Base-by-base conservation (phyloP, 2,329 filamentous ascomycete genomes). In the Paracoccidioides brasiliensis region DNA sequence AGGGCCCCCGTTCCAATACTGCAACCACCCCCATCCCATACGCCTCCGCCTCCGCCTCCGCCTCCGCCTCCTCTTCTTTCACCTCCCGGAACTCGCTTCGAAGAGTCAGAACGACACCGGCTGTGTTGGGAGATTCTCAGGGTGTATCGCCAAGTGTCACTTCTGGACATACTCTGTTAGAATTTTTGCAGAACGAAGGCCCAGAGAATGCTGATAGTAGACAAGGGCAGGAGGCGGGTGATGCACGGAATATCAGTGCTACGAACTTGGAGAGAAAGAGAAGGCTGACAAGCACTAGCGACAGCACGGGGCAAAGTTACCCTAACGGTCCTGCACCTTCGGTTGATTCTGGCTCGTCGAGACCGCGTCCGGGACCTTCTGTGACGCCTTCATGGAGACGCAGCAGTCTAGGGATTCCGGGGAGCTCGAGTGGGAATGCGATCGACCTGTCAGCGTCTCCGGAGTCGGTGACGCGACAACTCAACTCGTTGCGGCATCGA, bases 221-320 rank as follows among this genome's bases (percentile, higher is more conserved):
- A 15, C 33, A 37, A 28, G 46, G 46, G 9, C 32, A 14, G 35
- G 22, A 14, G 28, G 28, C 44, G 14, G 28, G 14, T 1, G 50
- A 35, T 40, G 9, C 32, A 45, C 40, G 15, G 14, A n/a, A 40
- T n/a, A 4, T 41, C n/a, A 41, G 7, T 15, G 40, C 54, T 32
- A 32, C 28, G 7, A 22, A 60, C 32, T 59, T 67, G 54, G 72
- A 74, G 56, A 67, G 72, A 48, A 75, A 74, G 62, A 69, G 72
- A 58, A 69, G 72, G 58, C 60, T 75, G 54, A 69, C 69, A n/a
- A 68, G 66, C 53, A 58, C 66, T 33, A 60, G 65, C 15, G 64
- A 71, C 53, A 67, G 68, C 53, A 58, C 52, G 52, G 59, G 56
- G 3, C 44, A 44, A 52, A 28, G 52, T 57, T 28, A 46, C 51